Evolutionary conservation across 441 rosid species (phyloP).

Genomic region (Syzygium malaccense): DNA sequence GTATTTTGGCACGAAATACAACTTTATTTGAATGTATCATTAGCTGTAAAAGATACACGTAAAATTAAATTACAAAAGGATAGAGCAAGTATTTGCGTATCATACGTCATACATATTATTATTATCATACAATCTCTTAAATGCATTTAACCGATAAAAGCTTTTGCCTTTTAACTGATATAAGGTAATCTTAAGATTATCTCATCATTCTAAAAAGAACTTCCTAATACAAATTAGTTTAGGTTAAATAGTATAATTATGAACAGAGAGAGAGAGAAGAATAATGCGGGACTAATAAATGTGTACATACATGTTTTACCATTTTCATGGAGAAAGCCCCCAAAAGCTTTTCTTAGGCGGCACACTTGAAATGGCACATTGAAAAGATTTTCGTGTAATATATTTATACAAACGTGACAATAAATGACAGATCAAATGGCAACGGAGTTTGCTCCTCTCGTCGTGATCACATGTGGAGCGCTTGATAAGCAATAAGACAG

Average conservation of each 20-base stretch:
- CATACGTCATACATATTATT: too few species aligned
- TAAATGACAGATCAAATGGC: background rate
- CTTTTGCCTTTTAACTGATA: background rate
- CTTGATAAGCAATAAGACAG: background rate
- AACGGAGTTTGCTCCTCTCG: background rate
- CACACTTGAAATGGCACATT: background rate
- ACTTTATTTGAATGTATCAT: background rate
- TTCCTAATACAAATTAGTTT: background rate
- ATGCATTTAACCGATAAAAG: background rate
- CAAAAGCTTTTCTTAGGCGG: background rate
- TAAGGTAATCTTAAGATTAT: background rate
- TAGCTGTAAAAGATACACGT: background rate
- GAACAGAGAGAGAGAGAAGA: background rate
- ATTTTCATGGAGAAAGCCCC: background rate
- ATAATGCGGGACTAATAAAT: background rate
- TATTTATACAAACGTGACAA: background rate
- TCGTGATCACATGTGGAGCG: background rate
- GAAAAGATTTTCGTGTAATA: background rate
- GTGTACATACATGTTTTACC: background rate
- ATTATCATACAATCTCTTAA: background rate
- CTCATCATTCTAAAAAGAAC: fast-evolving
- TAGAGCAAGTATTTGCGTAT: background rate
- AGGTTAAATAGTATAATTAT: background rate
- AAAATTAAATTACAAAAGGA: background rate
- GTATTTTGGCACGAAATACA: background rate